A percentile compares a stretch with the other conserved stretches of the same genome.
These are phyloP conservation scores for Aspergillus egyptiacus DNA, from an alignment of 495 filamentous ascomycete species.

Conservation along the genomic window DNA sequence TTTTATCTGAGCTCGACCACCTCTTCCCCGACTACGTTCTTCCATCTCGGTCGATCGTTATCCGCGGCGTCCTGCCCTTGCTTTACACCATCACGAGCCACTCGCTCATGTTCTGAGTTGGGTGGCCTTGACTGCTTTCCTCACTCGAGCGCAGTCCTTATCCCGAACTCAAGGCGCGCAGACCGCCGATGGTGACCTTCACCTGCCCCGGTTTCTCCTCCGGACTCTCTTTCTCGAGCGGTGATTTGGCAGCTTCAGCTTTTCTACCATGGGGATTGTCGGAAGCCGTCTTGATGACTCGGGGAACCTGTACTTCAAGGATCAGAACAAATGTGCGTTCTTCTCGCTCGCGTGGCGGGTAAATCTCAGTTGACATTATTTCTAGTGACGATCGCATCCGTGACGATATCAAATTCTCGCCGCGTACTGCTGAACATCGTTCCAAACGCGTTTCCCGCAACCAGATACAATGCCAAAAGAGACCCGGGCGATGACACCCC, in stretches of 20 bases:
- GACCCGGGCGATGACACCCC: slow-evolving; percentile 66
- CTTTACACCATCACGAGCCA: background rate
- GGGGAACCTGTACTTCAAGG: slow-evolving; percentile 73
- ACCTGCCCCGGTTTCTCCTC: slow-evolving; percentile 27
- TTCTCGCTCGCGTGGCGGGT: background rate
- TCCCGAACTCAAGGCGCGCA: slow-evolving; percentile 25
- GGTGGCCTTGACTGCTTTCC: slow-evolving; percentile 8
- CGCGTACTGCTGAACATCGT: slow-evolving; percentile 69
- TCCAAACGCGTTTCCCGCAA: slow-evolving; percentile 86
- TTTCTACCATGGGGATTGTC: slow-evolving; percentile 77
- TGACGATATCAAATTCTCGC: slow-evolving; percentile 71
- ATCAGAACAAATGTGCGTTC: slow-evolving; percentile 76
- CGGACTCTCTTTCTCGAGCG: slow-evolving; percentile 27
- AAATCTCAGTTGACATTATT: background rate
- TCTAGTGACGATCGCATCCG: slow-evolving; percentile 76
- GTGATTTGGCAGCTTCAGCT: slow-evolving; percentile 24
- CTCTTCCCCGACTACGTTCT: slow-evolving; percentile 1
- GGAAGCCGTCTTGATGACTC: slow-evolving; percentile 87
- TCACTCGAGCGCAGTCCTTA: background rate
- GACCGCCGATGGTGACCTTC: slow-evolving; percentile 33
- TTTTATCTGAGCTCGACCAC: background rate
- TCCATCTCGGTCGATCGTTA: slow-evolving; percentile 5
- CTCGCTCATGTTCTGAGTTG: slow-evolving; percentile 7
- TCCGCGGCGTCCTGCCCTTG: slow-evolving; percentile 3
- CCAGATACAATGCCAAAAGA: slow-evolving; percentile 68